phyloP scores from a whole-genome alignment of 768 basidiomycete species.

The Suillus weaverae region DNA sequence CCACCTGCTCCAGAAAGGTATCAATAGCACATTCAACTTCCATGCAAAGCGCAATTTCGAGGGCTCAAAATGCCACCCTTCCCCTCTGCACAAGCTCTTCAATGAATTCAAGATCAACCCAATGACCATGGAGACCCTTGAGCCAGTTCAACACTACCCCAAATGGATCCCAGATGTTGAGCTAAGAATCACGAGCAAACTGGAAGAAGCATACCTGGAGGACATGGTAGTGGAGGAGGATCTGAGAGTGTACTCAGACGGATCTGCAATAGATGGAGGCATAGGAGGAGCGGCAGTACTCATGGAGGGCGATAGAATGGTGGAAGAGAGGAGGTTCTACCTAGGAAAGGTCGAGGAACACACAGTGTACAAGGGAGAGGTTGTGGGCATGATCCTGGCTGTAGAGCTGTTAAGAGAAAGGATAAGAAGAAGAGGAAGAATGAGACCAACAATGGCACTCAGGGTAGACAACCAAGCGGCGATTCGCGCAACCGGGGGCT shows the following conservation, averaged over 20 bases:
- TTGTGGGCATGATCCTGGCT: constrained; percentile 26
- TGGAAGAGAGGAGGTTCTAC: constrained; percentile 14
- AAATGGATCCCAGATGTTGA: too few relatives aligned
- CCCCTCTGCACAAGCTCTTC: too few relatives aligned
- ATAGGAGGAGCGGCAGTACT: constrained; percentile 33
- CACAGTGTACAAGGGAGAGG: constrained; percentile 33
- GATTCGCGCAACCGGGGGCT: background rate
- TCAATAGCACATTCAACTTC: too few relatives aligned
- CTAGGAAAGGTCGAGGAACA: constrained; percentile 24
- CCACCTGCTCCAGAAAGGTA: too few relatives aligned
- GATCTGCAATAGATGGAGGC: constrained; percentile 25
- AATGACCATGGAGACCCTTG: too few relatives aligned
- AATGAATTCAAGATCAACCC: too few relatives aligned
- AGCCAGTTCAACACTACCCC: too few relatives aligned
- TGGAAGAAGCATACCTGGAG: background rate
- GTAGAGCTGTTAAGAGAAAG: constrained; percentile 22
- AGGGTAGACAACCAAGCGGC: constrained; percentile 15
- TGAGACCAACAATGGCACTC: background rate
- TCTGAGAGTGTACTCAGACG: constrained; percentile 28
- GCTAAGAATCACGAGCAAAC: too few relatives aligned
- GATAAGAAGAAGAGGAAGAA: background rate
- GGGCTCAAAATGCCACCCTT: too few relatives aligned
- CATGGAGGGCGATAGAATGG: constrained; percentile 4
- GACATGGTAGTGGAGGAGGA: background rate
- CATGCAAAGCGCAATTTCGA: too few relatives aligned